A percentile compares a stretch with the other conserved stretches of the same genome.
phyloP scores from a whole-genome alignment of 2,329 filamentous ascomycete species.

The Fusarium albosuccineum region DNA sequence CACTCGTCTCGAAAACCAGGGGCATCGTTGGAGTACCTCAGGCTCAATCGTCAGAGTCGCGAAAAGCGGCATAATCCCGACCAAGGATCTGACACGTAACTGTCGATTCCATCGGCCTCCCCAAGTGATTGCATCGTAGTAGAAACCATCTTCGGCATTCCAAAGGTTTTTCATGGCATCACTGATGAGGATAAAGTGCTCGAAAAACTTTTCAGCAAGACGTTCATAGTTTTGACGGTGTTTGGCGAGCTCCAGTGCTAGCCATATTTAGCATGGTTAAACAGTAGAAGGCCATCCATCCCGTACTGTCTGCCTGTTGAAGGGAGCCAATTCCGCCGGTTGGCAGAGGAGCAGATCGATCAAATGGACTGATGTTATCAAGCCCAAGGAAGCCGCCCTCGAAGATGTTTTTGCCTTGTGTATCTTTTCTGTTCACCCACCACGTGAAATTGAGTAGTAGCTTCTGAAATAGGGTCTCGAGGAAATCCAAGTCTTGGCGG shows the following conservation, averaged over 20 bases:
- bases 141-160: constrained; percentile 98
- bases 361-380: constrained; percentile 98
- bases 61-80: constrained; percentile 93
- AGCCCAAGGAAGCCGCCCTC: constrained; percentile 95
- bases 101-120: constrained; percentile 94
- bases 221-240: constrained; percentile 96
- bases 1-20: constrained; percentile 90
- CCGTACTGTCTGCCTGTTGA: constrained; percentile 96
- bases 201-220: constrained; percentile 97
- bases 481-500: constrained; percentile 92
- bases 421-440: constrained; percentile 98
- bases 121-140: constrained; percentile 98
- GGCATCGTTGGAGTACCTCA: constrained; percentile 90
- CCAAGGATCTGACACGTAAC: constrained; percentile 89
- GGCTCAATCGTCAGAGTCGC: constrained; percentile 93
- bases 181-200: constrained; percentile 97
- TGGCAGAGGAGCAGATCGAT: constrained; percentile 92
- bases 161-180: constrained; percentile 97
- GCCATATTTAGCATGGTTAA: constrained; percentile 97
- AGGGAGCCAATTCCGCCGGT: constrained; percentile 82
- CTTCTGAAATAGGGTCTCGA: constrained; percentile 97
- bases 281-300: constrained; percentile 99
- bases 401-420: constrained; percentile 95
- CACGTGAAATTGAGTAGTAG: constrained; percentile 96
- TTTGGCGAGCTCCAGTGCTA: constrained; percentile 93